Conservation (phyloP, 139 green algal genomes). For the Chlamydomonas sp. region DNA sequence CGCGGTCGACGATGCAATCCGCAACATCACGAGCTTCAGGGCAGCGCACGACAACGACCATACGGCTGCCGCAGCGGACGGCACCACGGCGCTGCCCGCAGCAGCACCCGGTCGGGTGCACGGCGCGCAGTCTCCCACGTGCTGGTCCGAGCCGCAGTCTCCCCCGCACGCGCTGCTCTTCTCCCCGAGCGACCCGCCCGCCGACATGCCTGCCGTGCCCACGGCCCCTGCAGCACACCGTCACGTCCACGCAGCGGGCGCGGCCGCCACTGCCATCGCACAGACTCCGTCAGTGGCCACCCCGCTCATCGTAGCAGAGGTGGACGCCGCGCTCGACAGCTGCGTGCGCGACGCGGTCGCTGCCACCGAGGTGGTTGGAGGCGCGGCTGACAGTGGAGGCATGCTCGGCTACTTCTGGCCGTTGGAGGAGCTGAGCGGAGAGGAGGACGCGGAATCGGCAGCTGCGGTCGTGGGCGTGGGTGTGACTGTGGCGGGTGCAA, state of each 20-base stretch:
- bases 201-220: not conserved
- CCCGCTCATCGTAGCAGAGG: no score
- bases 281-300: no score
- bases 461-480: not conserved
- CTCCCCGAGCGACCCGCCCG: no score
- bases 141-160: not conserved
- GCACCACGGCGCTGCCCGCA: not conserved
- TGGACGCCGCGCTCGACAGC: no score
- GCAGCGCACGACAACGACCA: not conserved
- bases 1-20: constrained; percentile 5
- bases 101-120: not conserved
- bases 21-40: not conserved
- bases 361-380: no score
- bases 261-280: no score
- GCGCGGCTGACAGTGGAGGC: not conserved
- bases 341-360: no score
- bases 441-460: not conserved
- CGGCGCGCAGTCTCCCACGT: not conserved
- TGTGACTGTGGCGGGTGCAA: not conserved
- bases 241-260: no score
- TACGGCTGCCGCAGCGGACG: not conserved
- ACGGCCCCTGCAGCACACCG: no score
- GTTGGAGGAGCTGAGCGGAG: not conserved
- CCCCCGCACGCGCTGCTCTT: no score
- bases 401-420: not conserved